Conservation (phyloP, 1,284 basidiomycete species). For the Ceratorhiza oryzae-sativae region DNA sequence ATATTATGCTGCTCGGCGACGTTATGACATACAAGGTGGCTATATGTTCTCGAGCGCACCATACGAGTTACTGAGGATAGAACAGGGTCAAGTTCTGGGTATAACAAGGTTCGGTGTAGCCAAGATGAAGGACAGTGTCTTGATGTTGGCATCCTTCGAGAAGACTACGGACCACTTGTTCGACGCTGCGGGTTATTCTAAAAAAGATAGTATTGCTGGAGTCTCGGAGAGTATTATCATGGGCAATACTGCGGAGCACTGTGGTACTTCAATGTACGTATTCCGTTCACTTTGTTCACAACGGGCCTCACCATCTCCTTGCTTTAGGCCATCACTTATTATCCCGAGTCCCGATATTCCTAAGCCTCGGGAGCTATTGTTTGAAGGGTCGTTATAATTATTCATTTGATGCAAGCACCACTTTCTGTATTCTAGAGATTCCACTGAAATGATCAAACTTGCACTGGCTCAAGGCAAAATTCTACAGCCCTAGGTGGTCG, state of each 20-base stretch:
- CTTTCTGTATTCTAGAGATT: conserved; percentile 5
- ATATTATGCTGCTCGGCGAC: conserved; percentile 98
- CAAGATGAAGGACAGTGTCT: conserved; percentile 99
- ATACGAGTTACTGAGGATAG: neutral
- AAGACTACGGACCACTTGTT: conserved; percentile 99
- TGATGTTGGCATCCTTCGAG: conserved; percentile 99
- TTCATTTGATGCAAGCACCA: conserved; percentile 1
- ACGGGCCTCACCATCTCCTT: conserved; percentile 18
- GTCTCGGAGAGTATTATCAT: conserved; percentile 99
- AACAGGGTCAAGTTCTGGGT: conserved; percentile 94
- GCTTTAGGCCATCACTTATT: conserved; percentile 62
- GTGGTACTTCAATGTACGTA: conserved; percentile 91
- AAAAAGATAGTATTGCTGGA: conserved; percentile 93
- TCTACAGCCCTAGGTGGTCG: no score
- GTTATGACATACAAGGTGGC: conserved; percentile 97
- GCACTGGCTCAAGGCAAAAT: neutral
- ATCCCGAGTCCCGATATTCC: conserved; percentile 61
- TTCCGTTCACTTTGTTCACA: neutral
- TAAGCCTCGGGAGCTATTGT: conserved; percentile 62
- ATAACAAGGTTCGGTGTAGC: conserved; percentile 99
- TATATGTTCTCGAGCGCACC: neutral
- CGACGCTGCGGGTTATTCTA: conserved; percentile 95
- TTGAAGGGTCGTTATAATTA: conserved; percentile 60
- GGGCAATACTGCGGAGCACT: conserved; percentile 96
- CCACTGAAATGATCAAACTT: neutral